Evolutionary conservation across 805 yeast genomes (phyloP).

Genomic region (Yarrowia deformans): DNA sequence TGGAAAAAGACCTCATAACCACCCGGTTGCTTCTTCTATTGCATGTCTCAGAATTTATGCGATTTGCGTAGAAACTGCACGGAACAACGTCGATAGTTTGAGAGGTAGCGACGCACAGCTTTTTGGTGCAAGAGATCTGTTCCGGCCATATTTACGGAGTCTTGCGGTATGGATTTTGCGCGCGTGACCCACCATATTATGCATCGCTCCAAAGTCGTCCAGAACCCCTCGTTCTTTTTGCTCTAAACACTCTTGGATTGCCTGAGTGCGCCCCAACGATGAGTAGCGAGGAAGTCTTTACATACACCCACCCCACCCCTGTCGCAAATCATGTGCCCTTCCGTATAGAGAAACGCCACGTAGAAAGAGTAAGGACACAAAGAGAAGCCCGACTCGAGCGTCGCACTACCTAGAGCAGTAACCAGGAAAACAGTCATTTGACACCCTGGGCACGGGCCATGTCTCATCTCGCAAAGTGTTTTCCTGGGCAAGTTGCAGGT

Average conservation of each 20-base stretch:
- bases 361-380: neutral
- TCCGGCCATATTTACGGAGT: neutral
- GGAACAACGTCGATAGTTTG: slow-evolving; percentile 10
- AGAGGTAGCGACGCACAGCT: neutral
- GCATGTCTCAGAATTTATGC: slow-evolving; percentile 2
- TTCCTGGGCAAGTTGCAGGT: neutral
- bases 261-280: no score
- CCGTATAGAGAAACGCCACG: slow-evolving; percentile 28
- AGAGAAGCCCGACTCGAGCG: neutral
- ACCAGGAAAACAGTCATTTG: neutral
- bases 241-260: neutral
- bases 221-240: neutral
- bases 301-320: slow-evolving; percentile 5
- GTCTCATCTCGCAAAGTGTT: slow-evolving; percentile 3
- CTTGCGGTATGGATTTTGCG: no score
- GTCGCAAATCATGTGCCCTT: slow-evolving; percentile 21
- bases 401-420: neutral
- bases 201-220: slow-evolving; percentile 3
- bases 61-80: slow-evolving; percentile 11
- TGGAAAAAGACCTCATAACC: neutral
- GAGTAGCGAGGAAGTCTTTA: neutral
- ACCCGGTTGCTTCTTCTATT: slow-evolving; percentile 13
- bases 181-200: slow-evolving; percentile 12
- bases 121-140: slow-evolving; percentile 2
- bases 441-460: neutral